A percentile compares a stretch with the other conserved stretches of the same genome.
These are phyloP conservation scores for Sporobolomyces phaffii DNA, from an alignment of 768 basidiomycete genomes.

Conservation along the genomic window DNA sequence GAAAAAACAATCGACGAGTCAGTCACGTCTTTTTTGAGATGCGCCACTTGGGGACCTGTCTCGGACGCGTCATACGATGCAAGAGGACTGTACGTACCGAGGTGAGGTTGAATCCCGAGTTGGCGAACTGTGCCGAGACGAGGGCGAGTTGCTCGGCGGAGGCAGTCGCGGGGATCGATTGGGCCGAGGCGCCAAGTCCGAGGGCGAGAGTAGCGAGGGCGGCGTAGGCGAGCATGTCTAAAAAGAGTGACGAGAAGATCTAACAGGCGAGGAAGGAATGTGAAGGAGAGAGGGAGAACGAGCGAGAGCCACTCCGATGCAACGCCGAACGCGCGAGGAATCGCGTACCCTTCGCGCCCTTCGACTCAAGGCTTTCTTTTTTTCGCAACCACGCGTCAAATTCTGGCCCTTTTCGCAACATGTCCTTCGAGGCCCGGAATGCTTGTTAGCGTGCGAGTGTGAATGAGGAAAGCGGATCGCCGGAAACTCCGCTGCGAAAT, in stretches of 20 bases:
- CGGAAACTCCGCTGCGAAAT: conserved; percentile 1
- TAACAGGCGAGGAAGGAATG: not conserved
- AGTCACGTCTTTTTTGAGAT: not conserved
- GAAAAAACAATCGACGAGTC: not conserved
- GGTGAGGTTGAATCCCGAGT: conserved; percentile 17
- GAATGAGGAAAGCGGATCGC: not conserved
- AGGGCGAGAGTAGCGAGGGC: conserved; percentile 44
- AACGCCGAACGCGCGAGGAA: too few relatives aligned
- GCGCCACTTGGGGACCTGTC: too few relatives aligned
- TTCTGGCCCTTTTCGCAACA: too few relatives aligned
- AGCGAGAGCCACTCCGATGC: too few relatives aligned
- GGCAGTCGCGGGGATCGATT: conserved; percentile 14
- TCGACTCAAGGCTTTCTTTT: too few relatives aligned
- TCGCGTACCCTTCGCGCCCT: too few relatives aligned
- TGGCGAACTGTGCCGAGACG: conserved; percentile 25
- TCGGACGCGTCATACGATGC: not conserved
- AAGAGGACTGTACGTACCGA: too few relatives aligned
- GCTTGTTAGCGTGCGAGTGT: too few relatives aligned
- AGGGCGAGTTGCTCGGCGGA: conserved; percentile 10
- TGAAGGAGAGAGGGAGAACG: not conserved
- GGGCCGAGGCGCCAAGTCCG: not conserved
- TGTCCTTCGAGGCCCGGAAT: too few relatives aligned
- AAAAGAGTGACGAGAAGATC: not conserved
- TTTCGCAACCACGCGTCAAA: too few relatives aligned
- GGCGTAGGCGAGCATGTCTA: conserved; percentile 68